phyloP scores from a whole-genome alignment of 805 yeast species.

The Wickerhamomyces tratensis region DNA sequence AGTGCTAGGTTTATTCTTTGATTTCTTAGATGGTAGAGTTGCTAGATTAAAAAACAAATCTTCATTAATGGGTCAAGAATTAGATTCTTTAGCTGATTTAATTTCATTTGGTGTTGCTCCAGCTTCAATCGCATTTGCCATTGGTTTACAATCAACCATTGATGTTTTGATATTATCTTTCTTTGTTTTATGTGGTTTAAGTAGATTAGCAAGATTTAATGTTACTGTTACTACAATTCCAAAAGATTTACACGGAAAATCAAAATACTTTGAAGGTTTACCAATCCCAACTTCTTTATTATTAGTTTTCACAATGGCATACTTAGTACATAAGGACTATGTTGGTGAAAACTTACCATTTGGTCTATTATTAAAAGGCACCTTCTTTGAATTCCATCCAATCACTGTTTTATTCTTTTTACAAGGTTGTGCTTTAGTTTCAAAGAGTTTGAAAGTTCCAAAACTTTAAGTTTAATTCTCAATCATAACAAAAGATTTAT shows the following conservation, averaged over 20 bases:
- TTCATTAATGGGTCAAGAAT: conserved; percentile 92
- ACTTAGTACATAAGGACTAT: conserved; percentile 42
- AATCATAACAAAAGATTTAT: no score
- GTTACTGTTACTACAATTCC: conserved; percentile 91
- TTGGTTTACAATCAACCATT: conserved; percentile 78
- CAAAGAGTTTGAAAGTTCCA: conserved; percentile 85
- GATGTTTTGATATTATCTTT: conserved; percentile 71
- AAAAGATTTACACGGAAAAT: conserved; percentile 79
- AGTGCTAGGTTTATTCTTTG: conserved; percentile 87
- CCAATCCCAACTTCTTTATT: conserved; percentile 87
- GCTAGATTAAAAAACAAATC: conserved; percentile 91
- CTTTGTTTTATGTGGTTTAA: conserved; percentile 88
- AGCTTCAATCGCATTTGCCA: conserved; percentile 81
- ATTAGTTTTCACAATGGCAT: conserved; percentile 67
- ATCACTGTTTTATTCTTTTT: conserved; percentile 50
- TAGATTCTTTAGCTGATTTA: conserved; percentile 93
- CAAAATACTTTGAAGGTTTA: conserved; percentile 89
- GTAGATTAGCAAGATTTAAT: conserved; percentile 91
- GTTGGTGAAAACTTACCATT: conserved; percentile 52
- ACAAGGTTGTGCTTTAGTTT: conserved; percentile 87
- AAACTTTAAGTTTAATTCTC: conserved; percentile 66
- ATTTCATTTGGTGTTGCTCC: conserved; percentile 95
- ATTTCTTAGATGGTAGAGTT: conserved; percentile 94
- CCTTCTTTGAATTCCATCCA: conserved; percentile 68
- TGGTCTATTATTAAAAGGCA: conserved; percentile 47